These are phyloP conservation scores for Myochromella boudieri DNA, from an alignment of 768 basidiomycete species.

Conservation along the genomic window DNA sequence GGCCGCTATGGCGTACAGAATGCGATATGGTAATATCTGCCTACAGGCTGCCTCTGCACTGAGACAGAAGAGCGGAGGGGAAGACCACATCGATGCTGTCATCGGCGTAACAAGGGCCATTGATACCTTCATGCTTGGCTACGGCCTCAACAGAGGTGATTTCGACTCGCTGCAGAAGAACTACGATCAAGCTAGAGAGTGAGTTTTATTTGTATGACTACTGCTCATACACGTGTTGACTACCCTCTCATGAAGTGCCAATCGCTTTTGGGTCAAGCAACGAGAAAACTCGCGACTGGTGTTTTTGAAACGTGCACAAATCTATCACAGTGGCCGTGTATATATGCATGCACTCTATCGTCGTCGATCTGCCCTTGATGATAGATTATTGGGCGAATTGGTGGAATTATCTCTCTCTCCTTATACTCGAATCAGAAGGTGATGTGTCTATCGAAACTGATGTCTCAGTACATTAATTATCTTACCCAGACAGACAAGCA, in stretches of 20 bases:
- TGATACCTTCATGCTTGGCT: slow-evolving; percentile 73
- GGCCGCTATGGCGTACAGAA: slow-evolving; percentile 53
- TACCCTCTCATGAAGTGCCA: slow-evolving; percentile 40
- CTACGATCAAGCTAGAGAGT: slow-evolving; percentile 64
- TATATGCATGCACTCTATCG: slow-evolving; percentile 80
- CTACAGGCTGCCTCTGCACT: slow-evolving; percentile 67
- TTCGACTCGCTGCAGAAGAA: slow-evolving; percentile 69
- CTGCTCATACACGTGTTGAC: neutral
- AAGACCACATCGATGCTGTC: slow-evolving; percentile 88
- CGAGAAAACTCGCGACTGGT: slow-evolving; percentile 74
- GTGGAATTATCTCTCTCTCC: slow-evolving; percentile 77
- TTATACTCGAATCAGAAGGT: slow-evolving; percentile 79
- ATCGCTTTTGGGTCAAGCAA: slow-evolving; percentile 69
- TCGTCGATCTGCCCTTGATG: slow-evolving; percentile 71
- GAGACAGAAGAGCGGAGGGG: slow-evolving; percentile 59
- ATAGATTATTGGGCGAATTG: slow-evolving; percentile 63
- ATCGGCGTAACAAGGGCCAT: slow-evolving; percentile 70
- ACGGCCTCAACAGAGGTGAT: slow-evolving; percentile 58
- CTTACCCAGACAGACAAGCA: slow-evolving; percentile 51
- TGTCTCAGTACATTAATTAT: slow-evolving; percentile 1
- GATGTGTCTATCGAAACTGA: slow-evolving; percentile 14
- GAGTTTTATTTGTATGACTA: slow-evolving; percentile 21
- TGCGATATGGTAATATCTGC: slow-evolving; percentile 65
- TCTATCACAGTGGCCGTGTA: slow-evolving; percentile 73
- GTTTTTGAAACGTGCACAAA: slow-evolving; percentile 74